Conservation (phyloP, 1,139 yeast genomes). For the Sugiyamaella grinbergsii region DNA sequence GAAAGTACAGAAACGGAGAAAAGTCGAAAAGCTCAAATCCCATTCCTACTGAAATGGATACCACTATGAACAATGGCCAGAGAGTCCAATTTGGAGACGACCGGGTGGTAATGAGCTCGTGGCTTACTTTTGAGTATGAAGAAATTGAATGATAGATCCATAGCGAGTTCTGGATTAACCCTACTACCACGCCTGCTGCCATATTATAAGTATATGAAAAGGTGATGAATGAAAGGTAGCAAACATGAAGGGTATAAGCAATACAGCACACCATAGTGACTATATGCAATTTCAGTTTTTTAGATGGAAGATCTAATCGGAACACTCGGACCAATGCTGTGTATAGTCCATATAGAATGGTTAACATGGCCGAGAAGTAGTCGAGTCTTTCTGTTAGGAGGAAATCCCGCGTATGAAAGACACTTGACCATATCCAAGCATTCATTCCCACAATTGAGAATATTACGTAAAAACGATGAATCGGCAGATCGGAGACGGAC, state of each 20-base stretch:
- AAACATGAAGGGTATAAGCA: constrained; percentile 60
- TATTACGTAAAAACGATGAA: constrained; percentile 46
- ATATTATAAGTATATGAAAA: constrained; percentile 95
- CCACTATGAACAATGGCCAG: constrained; percentile 56
- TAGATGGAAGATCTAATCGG: constrained; percentile 52
- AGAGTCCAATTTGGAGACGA: constrained; percentile 45
- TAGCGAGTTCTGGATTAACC: constrained; percentile 66
- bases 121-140: constrained; percentile 21
- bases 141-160: constrained; percentile 48
- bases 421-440: constrained; percentile 86
- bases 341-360: constrained; percentile 78
- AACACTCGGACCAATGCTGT: constrained; percentile 61
- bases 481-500: constrained; percentile 25
- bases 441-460: constrained; percentile 67
- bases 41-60: constrained; percentile 69
- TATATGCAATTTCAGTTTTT: constrained; percentile 37
- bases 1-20: constrained; percentile 62
- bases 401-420: constrained; percentile 87
- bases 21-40: constrained; percentile 86
- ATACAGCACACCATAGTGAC: constrained; percentile 50
- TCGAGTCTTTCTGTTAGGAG: constrained; percentile 79
- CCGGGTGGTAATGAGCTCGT: constrained; percentile 9
- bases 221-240: constrained; percentile 60
- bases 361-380: constrained; percentile 89
- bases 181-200: constrained; percentile 83